Conservation (phyloP, 805 yeast species). For the Ogataea parapolymorpha region DNA sequence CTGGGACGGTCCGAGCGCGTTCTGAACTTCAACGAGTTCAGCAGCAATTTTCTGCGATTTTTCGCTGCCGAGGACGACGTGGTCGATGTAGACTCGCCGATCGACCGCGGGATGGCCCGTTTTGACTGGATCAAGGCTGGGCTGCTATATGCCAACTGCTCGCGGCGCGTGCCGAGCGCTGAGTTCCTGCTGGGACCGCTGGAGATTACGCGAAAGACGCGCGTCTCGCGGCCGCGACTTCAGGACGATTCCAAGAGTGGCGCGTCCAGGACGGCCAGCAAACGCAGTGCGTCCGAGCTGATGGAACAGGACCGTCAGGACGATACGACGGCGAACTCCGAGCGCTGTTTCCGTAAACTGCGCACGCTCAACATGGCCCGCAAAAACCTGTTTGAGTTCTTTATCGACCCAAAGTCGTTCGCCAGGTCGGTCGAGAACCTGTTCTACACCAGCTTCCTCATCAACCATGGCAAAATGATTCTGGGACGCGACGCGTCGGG, state of each 20-base stretch:
- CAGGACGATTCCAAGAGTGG: constrained; percentile 42
- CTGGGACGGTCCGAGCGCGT: constrained; percentile 54
- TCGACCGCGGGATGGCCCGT: constrained; percentile 23
- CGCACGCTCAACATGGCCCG: constrained; percentile 34
- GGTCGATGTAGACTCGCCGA: constrained; percentile 20
- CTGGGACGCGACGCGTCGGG: constrained; percentile 51
- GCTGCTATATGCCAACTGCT: constrained; percentile 42
- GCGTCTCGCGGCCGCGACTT: constrained; percentile 32
- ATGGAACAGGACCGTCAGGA: constrained; percentile 47
- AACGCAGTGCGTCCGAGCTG: constrained; percentile 50
- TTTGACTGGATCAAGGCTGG: constrained; percentile 66
- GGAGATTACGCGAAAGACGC: constrained; percentile 52
- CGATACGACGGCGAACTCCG: constrained; percentile 61
- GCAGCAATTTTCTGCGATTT: constrained; percentile 37
- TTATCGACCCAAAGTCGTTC: constrained; percentile 74
- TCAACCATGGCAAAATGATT: constrained; percentile 64
- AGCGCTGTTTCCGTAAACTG: constrained; percentile 40
- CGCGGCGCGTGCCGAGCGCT: constrained; percentile 45
- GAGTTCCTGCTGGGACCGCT: constrained; percentile 74
- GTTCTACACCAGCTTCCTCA: constrained; percentile 76
- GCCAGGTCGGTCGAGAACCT: constrained; percentile 79
- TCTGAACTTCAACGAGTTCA: constrained; percentile 47
- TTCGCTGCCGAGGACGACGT: constrained; percentile 27
- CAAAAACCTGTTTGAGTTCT: constrained; percentile 60
- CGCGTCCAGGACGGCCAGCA: constrained; percentile 49